phyloP scores from a whole-genome alignment of 495 filamentous ascomycete species.

The Lasiosphaeria hispida region DNA sequence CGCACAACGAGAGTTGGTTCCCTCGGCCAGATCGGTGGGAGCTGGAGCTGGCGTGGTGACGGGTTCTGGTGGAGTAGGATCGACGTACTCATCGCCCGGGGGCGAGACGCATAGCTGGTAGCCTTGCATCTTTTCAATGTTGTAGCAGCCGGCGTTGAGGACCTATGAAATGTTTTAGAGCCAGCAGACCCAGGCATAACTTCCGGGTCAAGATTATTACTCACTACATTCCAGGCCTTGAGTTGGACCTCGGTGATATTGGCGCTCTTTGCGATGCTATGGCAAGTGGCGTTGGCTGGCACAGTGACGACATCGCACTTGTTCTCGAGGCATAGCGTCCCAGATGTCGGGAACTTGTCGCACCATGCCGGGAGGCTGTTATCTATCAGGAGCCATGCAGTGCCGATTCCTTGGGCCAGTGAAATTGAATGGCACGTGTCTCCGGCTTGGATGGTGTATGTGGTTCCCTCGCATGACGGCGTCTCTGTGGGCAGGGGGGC shows the following conservation, averaged over 20 bases:
- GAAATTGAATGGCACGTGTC: constrained; percentile 24
- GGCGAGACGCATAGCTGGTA: constrained; percentile 18
- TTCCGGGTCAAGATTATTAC: too few relatives aligned
- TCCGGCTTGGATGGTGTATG: constrained; percentile 16
- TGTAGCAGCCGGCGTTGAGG: constrained; percentile 12
- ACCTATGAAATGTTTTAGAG: too few relatives aligned
- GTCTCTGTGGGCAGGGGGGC: neutral
- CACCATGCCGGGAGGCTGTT: constrained; percentile 23
- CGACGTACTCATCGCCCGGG: neutral
- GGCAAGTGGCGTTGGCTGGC: constrained; percentile 13
- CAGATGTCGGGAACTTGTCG: constrained; percentile 17
- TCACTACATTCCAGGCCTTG: constrained; percentile 17
- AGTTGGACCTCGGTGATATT: constrained; percentile 17
- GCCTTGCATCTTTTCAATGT: neutral
- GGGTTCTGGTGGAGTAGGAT: neutral
- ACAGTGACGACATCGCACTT: constrained; percentile 11
- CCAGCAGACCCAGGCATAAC: too few relatives aligned
- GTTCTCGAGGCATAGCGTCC: constrained; percentile 19
- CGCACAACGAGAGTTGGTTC: neutral
- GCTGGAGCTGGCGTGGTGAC: neutral
- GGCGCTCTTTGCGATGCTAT: constrained; percentile 5
- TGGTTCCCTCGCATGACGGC: constrained; percentile 20
- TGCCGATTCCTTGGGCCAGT: constrained; percentile 11
- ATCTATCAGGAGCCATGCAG: constrained; percentile 17
- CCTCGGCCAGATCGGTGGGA: neutral